phyloP scores from a whole-genome alignment of 495 filamentous ascomycete species.

The Annulohypoxylon maeteangense region DNA sequence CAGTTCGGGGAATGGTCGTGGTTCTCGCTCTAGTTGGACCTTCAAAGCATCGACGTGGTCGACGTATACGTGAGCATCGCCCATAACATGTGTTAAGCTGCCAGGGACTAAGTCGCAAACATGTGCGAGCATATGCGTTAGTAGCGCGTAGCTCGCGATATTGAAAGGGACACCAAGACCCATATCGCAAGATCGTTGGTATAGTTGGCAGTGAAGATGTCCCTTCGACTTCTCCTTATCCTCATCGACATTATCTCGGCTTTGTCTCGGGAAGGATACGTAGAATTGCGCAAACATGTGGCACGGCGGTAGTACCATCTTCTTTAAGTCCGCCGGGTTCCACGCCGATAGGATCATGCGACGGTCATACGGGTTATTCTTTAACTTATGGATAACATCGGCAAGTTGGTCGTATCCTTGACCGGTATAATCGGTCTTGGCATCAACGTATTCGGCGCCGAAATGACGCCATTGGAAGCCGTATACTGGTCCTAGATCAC shows the following conservation, averaged over 20 bases:
- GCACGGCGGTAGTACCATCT: constrained; percentile 96
- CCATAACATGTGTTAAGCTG: constrained; percentile 90
- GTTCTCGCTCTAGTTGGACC: constrained; percentile 81
- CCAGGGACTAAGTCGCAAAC: constrained; percentile 85
- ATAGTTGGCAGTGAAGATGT: constrained; percentile 82
- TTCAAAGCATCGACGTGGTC: constrained; percentile 91
- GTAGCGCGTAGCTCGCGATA: constrained; percentile 90
- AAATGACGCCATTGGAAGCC: constrained; percentile 99
- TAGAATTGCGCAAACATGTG: constrained; percentile 99
- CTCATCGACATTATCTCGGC: constrained; percentile 38
- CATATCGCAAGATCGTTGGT: constrained; percentile 97
- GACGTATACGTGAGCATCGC: constrained; percentile 92
- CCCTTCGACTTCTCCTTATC: constrained; percentile 62
- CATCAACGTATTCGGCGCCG: constrained; percentile 85
- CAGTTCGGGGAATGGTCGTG: constrained; percentile 82
- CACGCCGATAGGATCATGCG: constrained; percentile 90
- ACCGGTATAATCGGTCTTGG: constrained; percentile 82
- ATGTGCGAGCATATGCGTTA: constrained; percentile 93
- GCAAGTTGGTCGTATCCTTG: constrained; percentile 93
- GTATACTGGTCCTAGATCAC: constrained; percentile 95
- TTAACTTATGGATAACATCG: constrained; percentile 84
- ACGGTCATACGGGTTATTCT: constrained; percentile 84
- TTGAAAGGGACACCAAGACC: constrained; percentile 98
- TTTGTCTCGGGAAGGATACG: constrained; percentile 75
- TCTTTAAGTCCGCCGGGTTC: constrained; percentile 85